These are phyloP conservation scores for Cercospora canescens DNA, from an alignment of 2,329 filamentous ascomycete species.

Conservation along the genomic window DNA sequence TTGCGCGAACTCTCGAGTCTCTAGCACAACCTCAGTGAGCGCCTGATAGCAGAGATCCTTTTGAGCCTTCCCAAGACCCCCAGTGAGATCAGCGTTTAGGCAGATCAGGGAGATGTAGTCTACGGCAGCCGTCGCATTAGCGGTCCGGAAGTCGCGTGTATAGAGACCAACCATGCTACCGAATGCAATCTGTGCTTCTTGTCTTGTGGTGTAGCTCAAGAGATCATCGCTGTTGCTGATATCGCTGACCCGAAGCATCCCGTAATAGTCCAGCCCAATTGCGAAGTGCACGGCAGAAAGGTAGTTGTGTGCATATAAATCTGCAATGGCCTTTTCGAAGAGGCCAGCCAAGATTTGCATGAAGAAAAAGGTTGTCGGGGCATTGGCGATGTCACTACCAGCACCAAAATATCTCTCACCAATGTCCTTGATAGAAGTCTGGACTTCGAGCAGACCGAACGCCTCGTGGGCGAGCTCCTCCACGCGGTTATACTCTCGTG, in stretches of 20 bases:
- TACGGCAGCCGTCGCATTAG: slow-evolving; percentile 82
- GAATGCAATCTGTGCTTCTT: slow-evolving; percentile 85
- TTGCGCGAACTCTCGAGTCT: slow-evolving; percentile 93
- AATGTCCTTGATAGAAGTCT: slow-evolving; percentile 81
- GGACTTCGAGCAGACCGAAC: slow-evolving; percentile 67
- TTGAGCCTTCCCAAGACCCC: slow-evolving; percentile 73
- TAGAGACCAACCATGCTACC: slow-evolving; percentile 92
- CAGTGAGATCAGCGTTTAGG: slow-evolving; percentile 80
- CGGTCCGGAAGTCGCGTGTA: slow-evolving; percentile 91
- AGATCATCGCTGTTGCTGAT: slow-evolving; percentile 71
- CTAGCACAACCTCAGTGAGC: slow-evolving; percentile 89
- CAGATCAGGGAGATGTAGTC: slow-evolving; percentile 93
- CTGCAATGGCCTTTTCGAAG: slow-evolving; percentile 91
- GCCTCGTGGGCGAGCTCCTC: slow-evolving; percentile 64
- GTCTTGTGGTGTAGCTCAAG: slow-evolving; percentile 65
- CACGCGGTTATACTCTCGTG: slow-evolving; percentile 60
- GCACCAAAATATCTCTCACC: slow-evolving; percentile 89
- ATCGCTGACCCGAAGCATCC: slow-evolving; percentile 82
- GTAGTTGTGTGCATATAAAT: slow-evolving; percentile 88
- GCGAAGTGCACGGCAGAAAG: slow-evolving; percentile 94
- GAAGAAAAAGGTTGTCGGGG: slow-evolving; percentile 90
- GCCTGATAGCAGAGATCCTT: slow-evolving; percentile 86
- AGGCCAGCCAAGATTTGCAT: slow-evolving; percentile 86
- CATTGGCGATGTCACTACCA: slow-evolving; percentile 73
- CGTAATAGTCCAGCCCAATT: slow-evolving; percentile 85